Conservation (phyloP, 352 stramenopile genomes). For the Phytophthora sp. region DNA sequence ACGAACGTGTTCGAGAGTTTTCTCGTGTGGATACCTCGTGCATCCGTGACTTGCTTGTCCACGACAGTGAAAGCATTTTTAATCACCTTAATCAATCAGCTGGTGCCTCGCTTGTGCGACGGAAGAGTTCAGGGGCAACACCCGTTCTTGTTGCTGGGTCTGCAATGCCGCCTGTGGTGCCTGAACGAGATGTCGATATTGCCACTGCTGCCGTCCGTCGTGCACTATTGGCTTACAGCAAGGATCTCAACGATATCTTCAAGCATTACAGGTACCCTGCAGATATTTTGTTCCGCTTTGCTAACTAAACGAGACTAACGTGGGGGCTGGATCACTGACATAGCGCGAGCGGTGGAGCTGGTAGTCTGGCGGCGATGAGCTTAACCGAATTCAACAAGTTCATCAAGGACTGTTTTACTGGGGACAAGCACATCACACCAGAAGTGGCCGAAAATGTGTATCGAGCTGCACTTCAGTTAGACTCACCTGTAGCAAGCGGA, state of each 20-base stretch:
- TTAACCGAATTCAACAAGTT: constrained; percentile 80
- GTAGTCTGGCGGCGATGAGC: constrained; percentile 77
- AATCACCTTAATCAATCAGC: constrained; percentile 30
- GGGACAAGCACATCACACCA: constrained; percentile 50
- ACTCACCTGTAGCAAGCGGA: not conserved
- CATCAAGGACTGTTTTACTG: constrained; percentile 63
- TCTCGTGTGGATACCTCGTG: constrained; percentile 46
- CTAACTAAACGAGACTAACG: not conserved
- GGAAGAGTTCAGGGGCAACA: constrained; percentile 21
- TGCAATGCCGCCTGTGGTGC: constrained; percentile 44
- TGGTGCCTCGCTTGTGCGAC: constrained; percentile 3
- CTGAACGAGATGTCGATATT: constrained; percentile 64
- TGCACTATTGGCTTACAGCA: constrained; percentile 65
- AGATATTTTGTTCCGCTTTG: not conserved
- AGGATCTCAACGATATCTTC: constrained; percentile 84
- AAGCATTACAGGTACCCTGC: constrained; percentile 73
- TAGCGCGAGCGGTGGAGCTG: constrained; percentile 64
- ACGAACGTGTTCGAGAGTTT: constrained; percentile 73
- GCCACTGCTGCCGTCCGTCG: constrained; percentile 57
- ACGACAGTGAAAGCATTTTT: constrained; percentile 41
- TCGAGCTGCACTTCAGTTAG: constrained; percentile 29
- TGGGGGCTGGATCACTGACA: not conserved
- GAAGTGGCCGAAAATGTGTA: constrained; percentile 58
- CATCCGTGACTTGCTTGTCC: constrained; percentile 66
- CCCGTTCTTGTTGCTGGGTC: constrained; percentile 5